Conservation (phyloP, 306 rosid genomes). For the Quercus suber region DNA sequence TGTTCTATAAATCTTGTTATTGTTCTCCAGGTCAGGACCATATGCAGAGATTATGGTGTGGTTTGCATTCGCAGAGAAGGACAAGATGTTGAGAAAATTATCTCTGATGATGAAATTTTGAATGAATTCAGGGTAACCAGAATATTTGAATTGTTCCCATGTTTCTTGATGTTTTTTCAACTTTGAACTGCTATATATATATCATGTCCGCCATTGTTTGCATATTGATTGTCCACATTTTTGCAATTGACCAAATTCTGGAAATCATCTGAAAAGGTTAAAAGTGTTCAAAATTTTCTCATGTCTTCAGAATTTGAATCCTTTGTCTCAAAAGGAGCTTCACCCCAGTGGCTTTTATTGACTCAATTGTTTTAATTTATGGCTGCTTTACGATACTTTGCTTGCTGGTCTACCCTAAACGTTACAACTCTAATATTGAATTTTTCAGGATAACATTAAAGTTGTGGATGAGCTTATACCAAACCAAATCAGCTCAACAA, state of each 20-base stretch:
- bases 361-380: background rate
- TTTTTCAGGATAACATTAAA: conserved; percentile 63
- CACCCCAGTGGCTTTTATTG: background rate
- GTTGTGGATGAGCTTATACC: conserved; percentile 73
- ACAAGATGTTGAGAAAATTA: conserved; percentile 50
- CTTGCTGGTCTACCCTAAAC: background rate
- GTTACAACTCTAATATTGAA: conserved; percentile 1
- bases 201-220: background rate
- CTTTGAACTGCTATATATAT: background rate
- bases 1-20: background rate
- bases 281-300: background rate
- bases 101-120: conserved; percentile 38
- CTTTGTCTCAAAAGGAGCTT: background rate
- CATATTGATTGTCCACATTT: background rate
- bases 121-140: conserved; percentile 38
- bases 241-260: background rate
- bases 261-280: background rate
- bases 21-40: conserved; percentile 34
- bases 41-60: conserved; percentile 54
- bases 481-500: conserved; percentile 85
- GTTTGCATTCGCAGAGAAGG: conserved; percentile 62
- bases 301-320: background rate
- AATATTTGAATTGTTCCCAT: background rate
- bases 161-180: background rate
- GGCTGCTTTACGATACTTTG: background rate